Percentiles rank a stretch among this genome's conserved stretches.
Evolutionary conservation across 2,329 filamentous ascomycete species (phyloP).

Genomic region (Triangularia setosa): DNA sequence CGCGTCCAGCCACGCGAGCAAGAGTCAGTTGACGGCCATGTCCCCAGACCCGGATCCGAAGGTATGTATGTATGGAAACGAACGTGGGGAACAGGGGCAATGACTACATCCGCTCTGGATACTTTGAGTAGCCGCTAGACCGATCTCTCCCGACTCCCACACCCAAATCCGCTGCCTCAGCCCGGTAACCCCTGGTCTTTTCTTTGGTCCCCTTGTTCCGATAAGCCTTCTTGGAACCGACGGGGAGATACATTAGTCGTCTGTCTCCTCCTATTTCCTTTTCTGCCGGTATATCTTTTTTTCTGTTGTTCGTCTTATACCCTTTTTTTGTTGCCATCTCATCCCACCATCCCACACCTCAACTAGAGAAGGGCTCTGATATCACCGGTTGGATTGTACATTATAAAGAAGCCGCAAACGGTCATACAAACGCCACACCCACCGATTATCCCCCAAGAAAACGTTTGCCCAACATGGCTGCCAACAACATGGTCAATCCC

Average conservation of each 20-base stretch:
- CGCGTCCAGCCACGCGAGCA: background rate
- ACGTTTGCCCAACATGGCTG: slow-evolving; percentile 47
- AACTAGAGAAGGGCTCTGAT: slow-evolving; percentile 10
- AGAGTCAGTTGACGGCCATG: slow-evolving; percentile 3
- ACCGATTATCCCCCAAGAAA: background rate
- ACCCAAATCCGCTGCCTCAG: slow-evolving; percentile 3
- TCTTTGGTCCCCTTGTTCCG: slow-evolving; percentile 14
- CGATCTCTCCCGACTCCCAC: slow-evolving; percentile 28
- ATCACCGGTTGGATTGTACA: slow-evolving; percentile 1
- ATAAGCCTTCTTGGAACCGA: slow-evolving; percentile 6
- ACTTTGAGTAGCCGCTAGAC: slow-evolving; percentile 27
- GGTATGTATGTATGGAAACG: background rate
- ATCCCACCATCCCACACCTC: background rate
- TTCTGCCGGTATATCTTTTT: background rate
- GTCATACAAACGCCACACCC: background rate
- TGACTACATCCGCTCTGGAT: background rate
- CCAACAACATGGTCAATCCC: slow-evolving; percentile 59
- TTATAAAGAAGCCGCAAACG: background rate
- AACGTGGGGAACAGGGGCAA: slow-evolving; percentile 10
- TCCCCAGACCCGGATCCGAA: background rate
- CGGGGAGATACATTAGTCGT: background rate
- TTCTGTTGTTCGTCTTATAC: slow-evolving; percentile 18
- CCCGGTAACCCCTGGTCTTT: background rate
- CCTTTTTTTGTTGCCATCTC: slow-evolving; percentile 7
- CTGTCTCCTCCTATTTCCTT: slow-evolving; percentile 4